Evolutionary conservation across 305 asterid genomes (phyloP).

Genomic region (Ruellia speciosa): DNA sequence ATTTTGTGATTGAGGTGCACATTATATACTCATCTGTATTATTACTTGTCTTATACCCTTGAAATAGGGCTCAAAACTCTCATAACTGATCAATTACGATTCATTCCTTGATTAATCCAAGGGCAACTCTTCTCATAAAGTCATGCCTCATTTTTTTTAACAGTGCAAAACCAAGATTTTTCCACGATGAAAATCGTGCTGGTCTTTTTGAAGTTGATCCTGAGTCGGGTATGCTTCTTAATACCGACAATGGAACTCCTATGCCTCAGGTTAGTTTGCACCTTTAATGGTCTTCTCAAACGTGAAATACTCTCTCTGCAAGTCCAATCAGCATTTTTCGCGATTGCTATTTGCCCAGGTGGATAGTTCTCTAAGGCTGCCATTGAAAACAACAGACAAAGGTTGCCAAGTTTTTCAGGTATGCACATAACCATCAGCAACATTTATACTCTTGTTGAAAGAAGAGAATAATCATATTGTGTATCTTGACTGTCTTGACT

Average conservation of each 20-base stretch:
- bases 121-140: conserved; percentile 19
- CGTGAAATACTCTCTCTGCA: background rate
- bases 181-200: conserved; percentile 86
- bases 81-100: conserved; percentile 9
- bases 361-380: conserved; percentile 60
- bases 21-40: background rate
- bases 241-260: conserved; percentile 96
- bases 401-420: conserved; percentile 89
- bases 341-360: conserved; percentile 36
- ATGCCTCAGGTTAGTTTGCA: conserved; percentile 76
- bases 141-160: conserved; percentile 15
- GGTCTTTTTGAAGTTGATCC: conserved; percentile 86
- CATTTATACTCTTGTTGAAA: conserved; percentile 1
- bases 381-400: conserved; percentile 39
- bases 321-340: conserved; percentile 8
- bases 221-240: conserved; percentile 84
- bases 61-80: background rate
- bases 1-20: background rate
- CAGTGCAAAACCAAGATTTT: conserved; percentile 96
- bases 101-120: conserved; percentile 12
- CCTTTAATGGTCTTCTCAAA: background rate
- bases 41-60: background rate
- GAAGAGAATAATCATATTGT: conserved; percentile 4
- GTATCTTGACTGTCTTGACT: conserved; percentile 19
- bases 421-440: conserved; percentile 12